Conservation (phyloP, 768 basidiomycete genomes). For the Pleurotus eryngii region DNA sequence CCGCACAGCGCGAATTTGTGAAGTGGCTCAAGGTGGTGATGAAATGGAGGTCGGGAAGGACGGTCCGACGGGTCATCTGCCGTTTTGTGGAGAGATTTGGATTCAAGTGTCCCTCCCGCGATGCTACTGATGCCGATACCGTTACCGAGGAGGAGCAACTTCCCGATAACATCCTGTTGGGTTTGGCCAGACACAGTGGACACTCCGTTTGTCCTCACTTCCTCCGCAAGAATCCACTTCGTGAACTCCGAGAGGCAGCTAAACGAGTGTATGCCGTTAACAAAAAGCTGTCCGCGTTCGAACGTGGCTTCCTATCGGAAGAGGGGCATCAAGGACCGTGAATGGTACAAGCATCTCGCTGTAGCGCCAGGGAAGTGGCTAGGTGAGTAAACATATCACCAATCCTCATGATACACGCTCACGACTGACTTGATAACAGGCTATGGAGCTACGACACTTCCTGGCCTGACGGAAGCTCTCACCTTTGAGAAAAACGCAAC, state of each 20-base stretch:
- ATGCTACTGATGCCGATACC: slow-evolving; percentile 1
- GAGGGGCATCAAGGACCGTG: slow-evolving; percentile 71
- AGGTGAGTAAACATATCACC: slow-evolving; percentile 37
- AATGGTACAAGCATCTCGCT: slow-evolving; percentile 85
- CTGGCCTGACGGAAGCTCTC: slow-evolving; percentile 76
- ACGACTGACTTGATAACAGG: slow-evolving; percentile 33
- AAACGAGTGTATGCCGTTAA: slow-evolving; percentile 59
- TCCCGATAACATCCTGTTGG: background rate
- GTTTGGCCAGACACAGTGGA: background rate
- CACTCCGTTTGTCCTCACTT: background rate
- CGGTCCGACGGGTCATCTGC: slow-evolving; percentile 27
- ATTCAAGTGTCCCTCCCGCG: slow-evolving; percentile 20
- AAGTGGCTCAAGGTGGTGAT: slow-evolving; percentile 31
- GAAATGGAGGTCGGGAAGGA: slow-evolving; percentile 23
- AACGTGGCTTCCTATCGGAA: slow-evolving; percentile 77
- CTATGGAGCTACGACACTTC: slow-evolving; percentile 83
- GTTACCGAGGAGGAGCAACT: background rate
- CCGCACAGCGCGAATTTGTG: slow-evolving; percentile 36
- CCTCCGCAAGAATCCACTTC: slow-evolving; percentile 25
- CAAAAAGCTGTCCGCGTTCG: slow-evolving; percentile 65
- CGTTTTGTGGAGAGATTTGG: slow-evolving; percentile 31
- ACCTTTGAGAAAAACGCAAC: slow-evolving; percentile 63
- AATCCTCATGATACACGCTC: too few relatives aligned
- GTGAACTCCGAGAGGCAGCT: slow-evolving; percentile 52
- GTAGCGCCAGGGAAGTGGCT: slow-evolving; percentile 88